Conservation (phyloP, 1,284 basidiomycete species). For the Irpex sp. region DNA sequence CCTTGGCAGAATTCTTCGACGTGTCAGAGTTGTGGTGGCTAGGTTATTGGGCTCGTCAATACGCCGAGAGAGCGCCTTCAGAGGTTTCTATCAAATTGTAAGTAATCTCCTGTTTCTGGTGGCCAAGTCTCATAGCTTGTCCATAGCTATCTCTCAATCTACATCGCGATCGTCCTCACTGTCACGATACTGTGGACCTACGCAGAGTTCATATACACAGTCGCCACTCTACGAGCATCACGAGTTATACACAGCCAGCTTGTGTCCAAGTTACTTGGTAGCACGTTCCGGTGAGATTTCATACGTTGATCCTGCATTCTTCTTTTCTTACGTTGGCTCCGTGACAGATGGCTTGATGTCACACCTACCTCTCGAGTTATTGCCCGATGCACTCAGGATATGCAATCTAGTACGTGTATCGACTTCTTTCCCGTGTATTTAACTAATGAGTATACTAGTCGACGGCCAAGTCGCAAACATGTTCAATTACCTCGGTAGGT, state of each 20-base stretch:
- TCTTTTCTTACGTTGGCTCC: not conserved
- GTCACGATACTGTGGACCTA: not conserved
- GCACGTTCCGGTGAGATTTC: constrained; percentile 39
- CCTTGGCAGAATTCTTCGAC: constrained; percentile 20
- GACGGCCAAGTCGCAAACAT: constrained; percentile 10
- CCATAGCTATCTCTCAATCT: constrained; percentile 11
- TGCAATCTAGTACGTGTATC: constrained; percentile 30
- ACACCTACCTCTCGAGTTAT: constrained; percentile 55
- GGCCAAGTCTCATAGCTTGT: not conserved
- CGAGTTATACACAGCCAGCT: constrained; percentile 54
- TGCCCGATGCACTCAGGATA: constrained; percentile 52
- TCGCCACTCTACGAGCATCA: constrained; percentile 47
- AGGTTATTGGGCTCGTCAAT: constrained; percentile 25
- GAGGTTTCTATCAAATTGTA: constrained; percentile 29
- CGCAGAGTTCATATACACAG: constrained; percentile 19
- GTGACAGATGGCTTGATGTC: constrained; percentile 29
- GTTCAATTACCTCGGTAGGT: constrained; percentile 10
- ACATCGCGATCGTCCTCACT: constrained; percentile 1
- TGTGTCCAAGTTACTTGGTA: constrained; percentile 49
- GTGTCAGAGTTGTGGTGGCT: constrained; percentile 22
- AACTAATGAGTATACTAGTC: no score
- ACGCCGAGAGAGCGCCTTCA: constrained; percentile 24
- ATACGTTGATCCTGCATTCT: not conserved
- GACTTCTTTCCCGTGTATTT: no score
- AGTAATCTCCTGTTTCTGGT: constrained; percentile 7